Percentiles rank a stretch among this genome's conserved stretches.
These are phyloP conservation scores for Pythium vanterpoolii DNA, from an alignment of 352 stramenopile genomes.

Conservation along the genomic window DNA sequence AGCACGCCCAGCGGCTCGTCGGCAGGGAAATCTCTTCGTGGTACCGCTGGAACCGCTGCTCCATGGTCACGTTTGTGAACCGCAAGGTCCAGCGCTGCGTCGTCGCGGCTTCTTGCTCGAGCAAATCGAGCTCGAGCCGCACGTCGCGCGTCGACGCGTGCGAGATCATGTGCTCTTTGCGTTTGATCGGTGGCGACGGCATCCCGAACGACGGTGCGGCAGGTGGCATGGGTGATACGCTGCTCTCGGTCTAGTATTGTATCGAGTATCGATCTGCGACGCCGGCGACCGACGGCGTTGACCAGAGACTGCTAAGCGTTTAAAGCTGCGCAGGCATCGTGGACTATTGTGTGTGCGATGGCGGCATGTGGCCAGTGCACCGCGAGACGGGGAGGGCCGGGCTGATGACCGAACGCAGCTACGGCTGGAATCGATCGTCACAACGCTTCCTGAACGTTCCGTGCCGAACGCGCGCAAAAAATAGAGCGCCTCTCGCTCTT, in stretches of 20 bases:
- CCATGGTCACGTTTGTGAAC: conserved; percentile 42
- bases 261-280: no score
- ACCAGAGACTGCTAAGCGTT: neutral
- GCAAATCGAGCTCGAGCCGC: conserved; percentile 41
- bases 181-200: neutral
- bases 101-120: conserved; percentile 39
- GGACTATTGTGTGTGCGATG: neutral
- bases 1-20: conserved; percentile 34
- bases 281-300: neutral
- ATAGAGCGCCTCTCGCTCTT: conserved; percentile 1
- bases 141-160: conserved; percentile 45
- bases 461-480: neutral
- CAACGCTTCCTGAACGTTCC: conserved; percentile 21
- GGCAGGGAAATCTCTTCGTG: conserved; percentile 47
- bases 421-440: neutral
- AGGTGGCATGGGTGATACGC: no score
- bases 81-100: conserved; percentile 44
- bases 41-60: conserved; percentile 56
- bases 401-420: no score
- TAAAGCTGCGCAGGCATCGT: neutral
- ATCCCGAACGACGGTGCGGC: no score
- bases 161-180: conserved; percentile 41
- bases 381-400: neutral
- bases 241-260: no score
- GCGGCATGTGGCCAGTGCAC: neutral